Conservation (phyloP, 2,329 filamentous ascomycete species). For the Calonectria henricotiae region DNA sequence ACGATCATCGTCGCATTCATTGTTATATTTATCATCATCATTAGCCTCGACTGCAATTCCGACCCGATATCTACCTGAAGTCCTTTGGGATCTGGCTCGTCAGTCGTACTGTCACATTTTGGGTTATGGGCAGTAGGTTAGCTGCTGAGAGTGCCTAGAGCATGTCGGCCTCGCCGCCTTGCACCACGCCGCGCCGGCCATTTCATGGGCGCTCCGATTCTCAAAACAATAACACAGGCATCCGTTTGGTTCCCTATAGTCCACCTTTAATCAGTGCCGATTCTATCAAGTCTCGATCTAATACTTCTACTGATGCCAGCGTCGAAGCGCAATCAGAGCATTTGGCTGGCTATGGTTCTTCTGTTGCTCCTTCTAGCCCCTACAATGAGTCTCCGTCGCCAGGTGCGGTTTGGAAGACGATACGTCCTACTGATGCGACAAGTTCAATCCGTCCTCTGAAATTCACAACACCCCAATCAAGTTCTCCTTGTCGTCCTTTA, state of each 20-base stretch:
- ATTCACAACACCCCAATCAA: conserved; percentile 44
- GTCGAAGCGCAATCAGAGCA: conserved; percentile 48
- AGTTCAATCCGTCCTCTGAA: conserved; percentile 42
- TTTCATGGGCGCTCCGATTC: conserved; percentile 53
- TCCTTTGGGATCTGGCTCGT: not conserved
- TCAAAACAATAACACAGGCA: conserved; percentile 55
- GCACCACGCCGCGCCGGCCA: conserved; percentile 52
- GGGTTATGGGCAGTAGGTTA: conserved; percentile 47
- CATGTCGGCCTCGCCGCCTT: conserved; percentile 56
- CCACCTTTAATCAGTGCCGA: conserved; percentile 57
- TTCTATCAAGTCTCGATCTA: conserved; percentile 49
- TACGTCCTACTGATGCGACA: conserved; percentile 41
- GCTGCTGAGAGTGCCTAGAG: conserved; percentile 53
- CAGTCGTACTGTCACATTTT: conserved; percentile 31
- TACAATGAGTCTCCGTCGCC: conserved; percentile 50
- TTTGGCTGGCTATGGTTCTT: conserved; percentile 40
- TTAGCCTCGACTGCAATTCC: conserved; percentile 27
- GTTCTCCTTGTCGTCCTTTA: conserved; percentile 45
- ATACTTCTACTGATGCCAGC: conserved; percentile 49
- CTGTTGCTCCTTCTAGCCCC: conserved; percentile 45
- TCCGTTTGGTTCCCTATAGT: conserved; percentile 61
- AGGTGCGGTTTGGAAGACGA: conserved; percentile 43
- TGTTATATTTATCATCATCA: not conserved
- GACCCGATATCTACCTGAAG: conserved; percentile 28
- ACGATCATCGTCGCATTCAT: conserved; percentile 5